Conservation (phyloP, 148 eudicot species). For the Cornus controversa region DNA sequence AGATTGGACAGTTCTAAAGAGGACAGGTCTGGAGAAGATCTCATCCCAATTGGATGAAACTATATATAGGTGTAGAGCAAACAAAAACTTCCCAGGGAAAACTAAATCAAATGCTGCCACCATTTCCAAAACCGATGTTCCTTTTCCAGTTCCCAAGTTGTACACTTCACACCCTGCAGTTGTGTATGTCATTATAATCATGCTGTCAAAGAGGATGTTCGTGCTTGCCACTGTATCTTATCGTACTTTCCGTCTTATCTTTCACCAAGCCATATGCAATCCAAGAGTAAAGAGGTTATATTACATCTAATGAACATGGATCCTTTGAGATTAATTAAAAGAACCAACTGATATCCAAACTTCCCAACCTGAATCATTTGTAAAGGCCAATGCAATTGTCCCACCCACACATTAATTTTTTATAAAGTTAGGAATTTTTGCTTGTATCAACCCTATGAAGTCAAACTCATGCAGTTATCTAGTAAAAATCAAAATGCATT, state of each 20-base stretch:
- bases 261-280: too few species aligned
- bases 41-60: too few species aligned
- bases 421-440: too few species aligned
- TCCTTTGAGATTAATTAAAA: too few species aligned
- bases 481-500: background rate
- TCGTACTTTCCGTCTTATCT: background rate
- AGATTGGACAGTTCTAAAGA: too few species aligned
- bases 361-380: too few species aligned
- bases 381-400: too few species aligned
- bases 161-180: conserved; percentile 88
- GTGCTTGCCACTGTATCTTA: background rate
- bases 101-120: conserved; percentile 62
- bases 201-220: background rate
- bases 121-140: conserved; percentile 93
- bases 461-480: background rate
- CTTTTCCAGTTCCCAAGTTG: conserved; percentile 96
- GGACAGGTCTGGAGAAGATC: too few species aligned
- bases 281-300: too few species aligned
- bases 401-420: too few species aligned
- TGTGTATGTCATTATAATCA: background rate
- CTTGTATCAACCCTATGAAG: background rate
- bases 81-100: background rate
- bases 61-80: background rate
- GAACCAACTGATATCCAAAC: too few species aligned
- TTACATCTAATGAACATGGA: too few species aligned